Base-by-base conservation (phyloP, 768 basidiomycete genomes). In the Amanita inopinata region DNA sequence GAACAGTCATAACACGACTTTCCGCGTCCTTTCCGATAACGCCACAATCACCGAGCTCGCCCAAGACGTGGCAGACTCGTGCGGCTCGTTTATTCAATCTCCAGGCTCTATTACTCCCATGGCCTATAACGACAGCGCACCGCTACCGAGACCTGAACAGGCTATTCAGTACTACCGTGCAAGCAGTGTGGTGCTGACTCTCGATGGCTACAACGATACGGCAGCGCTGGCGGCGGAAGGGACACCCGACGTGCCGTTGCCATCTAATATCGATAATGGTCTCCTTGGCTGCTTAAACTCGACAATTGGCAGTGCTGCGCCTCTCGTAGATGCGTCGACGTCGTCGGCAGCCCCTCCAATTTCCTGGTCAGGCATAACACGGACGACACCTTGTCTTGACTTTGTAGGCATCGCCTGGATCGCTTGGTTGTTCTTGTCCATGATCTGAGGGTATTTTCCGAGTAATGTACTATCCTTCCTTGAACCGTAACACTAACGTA, bases 151-250 rank as follows among this genome's bases (percentile, higher is more conserved):
- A 32, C 67, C 79, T 0, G 73, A 77, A 50, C 71, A 80, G 51
- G 70, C 67, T 0, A 50, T 82, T n/a, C 74, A 83, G 45, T 84
- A 83, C 55, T 84, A 78, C 52, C 76, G 81, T 22, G 73, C 77
- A 1, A 79, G 78, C 52, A 79, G 71, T 33, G 66, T 80, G 25
- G 73, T 70, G 2, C 63, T 83, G 18, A 70, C 77, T 1, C 61
- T 83, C 2, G 74, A 83, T 41, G 75, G 75, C 0, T 83, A 83
- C 53, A 82, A 83, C 51, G 71, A 83, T 48, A 76, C 77, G 0
- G 74, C 67, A 5, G 70, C 63, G 2, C 57, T 75, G 18, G 58
- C 56, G 27, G 50, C 56, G 1, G 62, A 74, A 15, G 56, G 64
- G 4, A 70, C 63, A 0, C 56, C 71, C 0, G 64, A 74, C 43